Percentiles rank a stretch among this genome's conserved stretches.
Conservation (phyloP, 176 grass and related monocot species). For the Chrysopogon serrulatus region DNA sequence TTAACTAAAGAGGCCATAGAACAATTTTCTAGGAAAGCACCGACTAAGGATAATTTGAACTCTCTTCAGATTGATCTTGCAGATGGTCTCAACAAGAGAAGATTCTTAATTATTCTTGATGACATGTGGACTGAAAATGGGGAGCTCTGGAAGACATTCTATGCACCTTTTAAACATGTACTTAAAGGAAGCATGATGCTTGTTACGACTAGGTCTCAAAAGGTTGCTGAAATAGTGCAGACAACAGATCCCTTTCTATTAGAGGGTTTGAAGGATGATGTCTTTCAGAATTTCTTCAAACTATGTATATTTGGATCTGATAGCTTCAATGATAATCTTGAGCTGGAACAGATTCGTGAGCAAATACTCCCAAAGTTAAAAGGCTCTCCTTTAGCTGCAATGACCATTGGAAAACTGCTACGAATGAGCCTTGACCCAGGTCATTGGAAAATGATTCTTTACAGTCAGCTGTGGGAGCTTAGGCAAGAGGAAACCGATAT, state of each 20-base stretch:
- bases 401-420: constrained; percentile 36
- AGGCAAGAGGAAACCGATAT: constrained; percentile 9
- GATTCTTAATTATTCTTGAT: too few relatives aligned
- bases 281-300: background rate
- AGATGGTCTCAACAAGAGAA: too few relatives aligned
- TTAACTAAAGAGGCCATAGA: background rate
- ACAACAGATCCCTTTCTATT: background rate
- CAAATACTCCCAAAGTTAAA: constrained; percentile 19
- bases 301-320: background rate
- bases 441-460: constrained; percentile 24
- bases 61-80: too few relatives aligned
- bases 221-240: background rate
- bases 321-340: background rate
- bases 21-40: background rate
- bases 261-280: background rate
- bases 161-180: background rate
- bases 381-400: constrained; percentile 29
- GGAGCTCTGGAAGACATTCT: background rate
- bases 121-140: too few relatives aligned
- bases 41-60: too few relatives aligned
- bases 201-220: background rate
- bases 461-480: constrained; percentile 29
- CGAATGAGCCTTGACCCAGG: background rate
- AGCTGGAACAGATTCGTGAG: constrained; percentile 7
- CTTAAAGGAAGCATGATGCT: background rate